Evolutionary conservation across 164 flowering plant species (phyloP).

Genomic region (Protea cynaroides): DNA sequence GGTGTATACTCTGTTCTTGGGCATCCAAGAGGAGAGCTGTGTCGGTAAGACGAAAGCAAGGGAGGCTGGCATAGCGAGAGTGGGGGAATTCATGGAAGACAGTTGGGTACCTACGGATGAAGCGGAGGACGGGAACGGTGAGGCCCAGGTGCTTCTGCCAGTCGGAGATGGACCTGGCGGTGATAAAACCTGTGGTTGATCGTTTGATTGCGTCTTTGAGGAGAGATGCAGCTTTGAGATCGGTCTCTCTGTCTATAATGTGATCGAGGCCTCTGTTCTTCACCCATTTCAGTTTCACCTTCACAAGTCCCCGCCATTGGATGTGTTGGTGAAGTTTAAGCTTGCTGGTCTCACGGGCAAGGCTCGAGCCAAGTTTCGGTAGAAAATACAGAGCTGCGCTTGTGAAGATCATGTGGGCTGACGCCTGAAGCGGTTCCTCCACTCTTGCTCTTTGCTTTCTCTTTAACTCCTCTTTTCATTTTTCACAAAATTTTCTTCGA

Average conservation of each 20-base stretch:
- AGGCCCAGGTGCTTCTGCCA: slow-evolving; percentile 85
- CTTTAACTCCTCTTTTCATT: neutral
- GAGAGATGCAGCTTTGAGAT: slow-evolving; percentile 87
- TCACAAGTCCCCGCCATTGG: slow-evolving; percentile 24
- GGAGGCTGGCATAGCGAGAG: slow-evolving; percentile 45
- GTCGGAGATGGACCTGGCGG: slow-evolving; percentile 50
- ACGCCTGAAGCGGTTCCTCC: no score
- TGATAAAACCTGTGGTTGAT: slow-evolving; percentile 62
- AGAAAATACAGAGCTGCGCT: neutral
- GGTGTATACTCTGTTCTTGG: slow-evolving; percentile 42
- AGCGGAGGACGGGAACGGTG: slow-evolving; percentile 88
- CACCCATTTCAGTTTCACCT: slow-evolving; percentile 90
- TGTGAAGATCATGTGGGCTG: slow-evolving; percentile 5
- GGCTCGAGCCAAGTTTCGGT: neutral
- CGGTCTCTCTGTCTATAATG: slow-evolving; percentile 82
- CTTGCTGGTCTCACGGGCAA: neutral
- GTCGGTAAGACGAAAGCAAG: slow-evolving; percentile 64
- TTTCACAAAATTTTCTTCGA: no score
- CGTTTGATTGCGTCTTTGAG: slow-evolving; percentile 86
- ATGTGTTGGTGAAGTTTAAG: slow-evolving; percentile 5
- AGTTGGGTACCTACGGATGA: slow-evolving; percentile 81
- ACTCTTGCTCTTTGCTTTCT: neutral
- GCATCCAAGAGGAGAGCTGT: slow-evolving; percentile 51
- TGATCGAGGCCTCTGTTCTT: slow-evolving; percentile 76
- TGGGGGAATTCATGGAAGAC: slow-evolving; percentile 76